phyloP scores from a whole-genome alignment of 768 basidiomycete species.

The Trametes gibbosa region DNA sequence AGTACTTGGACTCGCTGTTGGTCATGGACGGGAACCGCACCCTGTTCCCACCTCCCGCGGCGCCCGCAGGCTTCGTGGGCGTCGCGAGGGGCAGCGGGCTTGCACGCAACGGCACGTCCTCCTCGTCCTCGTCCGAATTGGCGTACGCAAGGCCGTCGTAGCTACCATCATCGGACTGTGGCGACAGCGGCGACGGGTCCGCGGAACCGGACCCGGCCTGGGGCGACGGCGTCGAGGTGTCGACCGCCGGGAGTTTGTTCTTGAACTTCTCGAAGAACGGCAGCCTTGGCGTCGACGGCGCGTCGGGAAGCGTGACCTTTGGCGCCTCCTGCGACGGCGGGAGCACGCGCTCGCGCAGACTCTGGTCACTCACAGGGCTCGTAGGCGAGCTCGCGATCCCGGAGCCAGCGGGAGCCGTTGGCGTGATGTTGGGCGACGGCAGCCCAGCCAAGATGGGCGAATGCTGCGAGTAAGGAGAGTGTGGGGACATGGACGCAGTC shows the following conservation, averaged over 20 bases:
- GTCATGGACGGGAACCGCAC: conserved; percentile 37
- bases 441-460: conserved; percentile 24
- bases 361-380: conserved; percentile 20
- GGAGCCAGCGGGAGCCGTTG: conserved; percentile 15
- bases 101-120: conserved; percentile 10
- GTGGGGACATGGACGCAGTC: conserved; percentile 27
- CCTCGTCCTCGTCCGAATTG: conserved; percentile 13
- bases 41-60: conserved; percentile 20
- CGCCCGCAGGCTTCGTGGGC: not conserved
- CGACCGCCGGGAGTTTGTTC: conserved; percentile 27
- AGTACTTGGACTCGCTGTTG: conserved; percentile 23
- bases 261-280: conserved; percentile 61
- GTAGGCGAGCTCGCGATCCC: conserved; percentile 16
- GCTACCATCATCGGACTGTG: conserved; percentile 11
- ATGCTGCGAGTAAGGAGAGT: conserved; percentile 25
- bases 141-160: conserved; percentile 22
- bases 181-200: conserved; percentile 14
- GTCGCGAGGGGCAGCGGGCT: conserved; percentile 16
- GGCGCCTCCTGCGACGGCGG: conserved; percentile 26
- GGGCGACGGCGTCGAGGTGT: conserved; percentile 9
- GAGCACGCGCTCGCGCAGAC: conserved; percentile 21
- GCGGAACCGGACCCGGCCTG: not conserved
- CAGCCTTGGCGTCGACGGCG: conserved; percentile 33
- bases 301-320: conserved; percentile 17
- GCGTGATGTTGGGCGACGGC: conserved; percentile 17